Base-by-base conservation (phyloP, 306 rosid species). In the Quercus bicolor region DNA sequence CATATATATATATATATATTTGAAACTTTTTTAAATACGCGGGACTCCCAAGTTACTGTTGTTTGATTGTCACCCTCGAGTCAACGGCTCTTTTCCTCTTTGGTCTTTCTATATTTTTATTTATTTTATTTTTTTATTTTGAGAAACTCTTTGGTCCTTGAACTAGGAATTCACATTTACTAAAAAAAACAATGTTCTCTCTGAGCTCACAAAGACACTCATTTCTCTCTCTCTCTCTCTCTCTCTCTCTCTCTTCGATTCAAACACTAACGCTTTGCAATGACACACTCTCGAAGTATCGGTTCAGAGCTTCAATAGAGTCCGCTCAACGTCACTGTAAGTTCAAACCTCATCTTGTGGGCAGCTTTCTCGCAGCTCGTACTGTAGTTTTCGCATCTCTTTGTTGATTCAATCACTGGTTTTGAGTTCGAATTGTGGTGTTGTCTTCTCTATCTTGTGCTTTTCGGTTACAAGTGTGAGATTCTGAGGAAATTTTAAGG, bases 281-380 rank as follows among this genome's bases (percentile, higher is more conserved):
- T 69, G 75, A 80, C 75, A 78, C 89, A 80, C 80, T 79, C 76
- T 76, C 84, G 5, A 82, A 61, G 87, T 89, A 90, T 85, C 91
- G 81, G 80, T 77, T 79, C 62, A 73, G 72, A 84, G 85, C 89
- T 90, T 75, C 83, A 80, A 82, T 56, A 85, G 86, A 68, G 81
- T 69, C 74, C 54, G 75, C 82, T 78, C 84, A 54, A 79, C 84
- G 86, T 89, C 88, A 87, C 94, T 90, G 95, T 94, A 89, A 92
- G 97, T 94, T 80, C 70, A 73, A 33, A 52, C 66, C 45, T 68
- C 82, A 76, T 26, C 31, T 64, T 81, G 79, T 81, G 87, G 97
- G 92, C 89, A 82, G 85, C 83, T 79, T 64, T 77, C 76, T 14
- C 54, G 45, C 55, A 79, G 85, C 90, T 87, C 24, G 43, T 73